A percentile compares a stretch with the other conserved stretches of the same genome.
phyloP scores from a whole-genome alignment of 1,284 basidiomycete genomes.

The Microbotryum silenes-acaulis region DNA sequence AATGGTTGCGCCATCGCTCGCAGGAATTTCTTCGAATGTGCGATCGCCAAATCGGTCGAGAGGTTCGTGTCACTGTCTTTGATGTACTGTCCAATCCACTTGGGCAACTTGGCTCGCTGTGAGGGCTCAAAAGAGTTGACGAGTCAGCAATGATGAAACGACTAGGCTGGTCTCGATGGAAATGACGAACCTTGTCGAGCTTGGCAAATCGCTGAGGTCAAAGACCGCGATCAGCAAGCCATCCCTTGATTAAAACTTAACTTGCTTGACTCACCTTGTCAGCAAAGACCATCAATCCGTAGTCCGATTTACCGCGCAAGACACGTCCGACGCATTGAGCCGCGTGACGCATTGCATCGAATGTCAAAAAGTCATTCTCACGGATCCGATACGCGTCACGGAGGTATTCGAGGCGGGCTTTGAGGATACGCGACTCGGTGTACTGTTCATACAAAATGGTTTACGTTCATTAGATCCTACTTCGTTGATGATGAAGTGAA shows the following conservation, averaged over 20 bases:
- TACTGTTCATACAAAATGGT: constrained; percentile 51
- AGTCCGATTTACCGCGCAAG: constrained; percentile 95
- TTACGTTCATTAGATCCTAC: not conserved
- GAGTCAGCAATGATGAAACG: not conserved
- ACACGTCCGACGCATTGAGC: constrained; percentile 98
- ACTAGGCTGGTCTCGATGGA: not conserved
- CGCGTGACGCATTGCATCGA: constrained; percentile 98
- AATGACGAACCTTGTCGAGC: constrained; percentile 61
- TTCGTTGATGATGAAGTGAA: not conserved
- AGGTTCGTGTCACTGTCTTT: constrained; percentile 94
- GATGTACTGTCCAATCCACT: constrained; percentile 99
- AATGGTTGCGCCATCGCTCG: constrained; percentile 94
- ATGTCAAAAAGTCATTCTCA: constrained; percentile 97
- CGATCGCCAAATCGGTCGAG: constrained; percentile 97
- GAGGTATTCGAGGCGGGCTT: constrained; percentile 92
- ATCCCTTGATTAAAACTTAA: not conserved
- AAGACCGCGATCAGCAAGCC: not conserved
- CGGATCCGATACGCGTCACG: constrained; percentile 97
- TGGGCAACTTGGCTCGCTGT: constrained; percentile 79
- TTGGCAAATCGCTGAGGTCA: constrained; percentile 76
- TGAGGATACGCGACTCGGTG: constrained; percentile 94
- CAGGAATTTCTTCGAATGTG: constrained; percentile 82
- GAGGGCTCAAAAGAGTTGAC: not conserved
- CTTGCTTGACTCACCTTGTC: constrained; percentile 63
- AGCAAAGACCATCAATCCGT: constrained; percentile 98